A percentile compares a stretch with the other conserved stretches of the same genome.
Evolutionary conservation across 495 filamentous ascomycete species (phyloP).

Genomic region (Astrocystis sublimbata): DNA sequence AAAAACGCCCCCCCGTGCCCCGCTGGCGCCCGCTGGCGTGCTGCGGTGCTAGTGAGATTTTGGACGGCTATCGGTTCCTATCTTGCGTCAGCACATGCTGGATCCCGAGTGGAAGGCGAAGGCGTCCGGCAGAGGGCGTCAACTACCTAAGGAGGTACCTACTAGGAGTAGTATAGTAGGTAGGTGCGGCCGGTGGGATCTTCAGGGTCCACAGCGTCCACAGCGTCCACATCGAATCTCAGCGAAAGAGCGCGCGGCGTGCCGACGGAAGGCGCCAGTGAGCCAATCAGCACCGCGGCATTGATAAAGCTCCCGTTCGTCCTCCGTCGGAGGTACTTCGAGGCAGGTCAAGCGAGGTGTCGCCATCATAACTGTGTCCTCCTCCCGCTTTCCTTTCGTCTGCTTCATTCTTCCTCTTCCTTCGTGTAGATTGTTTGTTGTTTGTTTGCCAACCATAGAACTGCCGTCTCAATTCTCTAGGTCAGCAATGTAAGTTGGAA

Average conservation of each 20-base stretch:
- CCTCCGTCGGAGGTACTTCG: not conserved
- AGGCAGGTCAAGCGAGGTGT: not conserved
- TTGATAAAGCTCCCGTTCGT: conserved; percentile 15
- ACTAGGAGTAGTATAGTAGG: too few relatives aligned
- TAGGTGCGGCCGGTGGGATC: not conserved
- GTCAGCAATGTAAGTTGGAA: conserved; percentile 23
- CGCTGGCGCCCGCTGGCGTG: not conserved
- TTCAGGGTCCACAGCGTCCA: conserved; percentile 13
- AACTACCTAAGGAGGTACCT: too few relatives aligned
- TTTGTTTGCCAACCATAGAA: not conserved
- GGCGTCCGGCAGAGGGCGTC: not conserved
- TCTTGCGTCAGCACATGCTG: not conserved
- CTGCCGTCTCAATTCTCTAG: not conserved
- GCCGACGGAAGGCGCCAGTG: not conserved
- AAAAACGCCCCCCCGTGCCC: not conserved
- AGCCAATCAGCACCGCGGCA: conserved; percentile 14
- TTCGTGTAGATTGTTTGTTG: not conserved
- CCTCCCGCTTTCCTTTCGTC: not conserved
- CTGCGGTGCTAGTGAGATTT: not conserved
- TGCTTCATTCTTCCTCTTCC: not conserved
- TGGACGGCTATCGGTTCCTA: not conserved
- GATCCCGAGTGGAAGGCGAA: not conserved
- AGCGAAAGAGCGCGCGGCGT: conserved; percentile 1
- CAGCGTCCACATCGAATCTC: conserved; percentile 15
- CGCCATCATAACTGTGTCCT: not conserved